These are phyloP conservation scores for Fusarium begoniae DNA, from an alignment of 2,329 filamentous ascomycete species.

Conservation along the genomic window DNA sequence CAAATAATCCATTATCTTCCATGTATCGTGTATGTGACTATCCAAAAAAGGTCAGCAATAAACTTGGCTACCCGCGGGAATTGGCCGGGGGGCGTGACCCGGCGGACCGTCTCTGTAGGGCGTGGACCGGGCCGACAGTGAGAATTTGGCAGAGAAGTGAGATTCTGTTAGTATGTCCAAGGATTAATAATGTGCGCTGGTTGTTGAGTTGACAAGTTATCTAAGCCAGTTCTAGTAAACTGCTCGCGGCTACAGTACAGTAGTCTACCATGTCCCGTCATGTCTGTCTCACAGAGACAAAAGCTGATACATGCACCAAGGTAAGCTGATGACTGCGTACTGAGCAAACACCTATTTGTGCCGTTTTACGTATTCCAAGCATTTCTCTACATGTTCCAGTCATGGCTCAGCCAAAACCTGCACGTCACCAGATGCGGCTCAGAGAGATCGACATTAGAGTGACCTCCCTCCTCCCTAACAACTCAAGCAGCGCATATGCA, in stretches of 20 bases:
- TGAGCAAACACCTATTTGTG: background rate
- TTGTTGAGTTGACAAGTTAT: background rate
- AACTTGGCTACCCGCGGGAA: background rate
- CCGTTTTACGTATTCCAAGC: background rate
- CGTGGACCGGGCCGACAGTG: background rate
- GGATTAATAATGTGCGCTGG: background rate
- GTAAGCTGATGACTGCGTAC: background rate
- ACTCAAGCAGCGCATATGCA: slow-evolving; percentile 21
- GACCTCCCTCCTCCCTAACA: background rate
- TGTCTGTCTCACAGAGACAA: background rate
- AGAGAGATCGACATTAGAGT: slow-evolving; percentile 13
- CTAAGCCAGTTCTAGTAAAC: background rate
- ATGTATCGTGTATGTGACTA: background rate
- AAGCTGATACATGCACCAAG: background rate
- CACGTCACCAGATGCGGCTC: slow-evolving; percentile 27
- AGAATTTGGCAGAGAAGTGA: background rate
- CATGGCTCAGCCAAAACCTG: background rate
- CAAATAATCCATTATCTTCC: too few species aligned
- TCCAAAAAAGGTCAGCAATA: background rate
- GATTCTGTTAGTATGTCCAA: background rate
- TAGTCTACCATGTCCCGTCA: background rate
- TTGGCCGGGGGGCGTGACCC: background rate
- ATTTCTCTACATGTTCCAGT: background rate
- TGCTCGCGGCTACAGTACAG: background rate
- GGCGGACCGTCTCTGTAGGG: slow-evolving; percentile 1